Conservation (phyloP, 768 basidiomycete species). For the Pulveroboletus sp. region DNA sequence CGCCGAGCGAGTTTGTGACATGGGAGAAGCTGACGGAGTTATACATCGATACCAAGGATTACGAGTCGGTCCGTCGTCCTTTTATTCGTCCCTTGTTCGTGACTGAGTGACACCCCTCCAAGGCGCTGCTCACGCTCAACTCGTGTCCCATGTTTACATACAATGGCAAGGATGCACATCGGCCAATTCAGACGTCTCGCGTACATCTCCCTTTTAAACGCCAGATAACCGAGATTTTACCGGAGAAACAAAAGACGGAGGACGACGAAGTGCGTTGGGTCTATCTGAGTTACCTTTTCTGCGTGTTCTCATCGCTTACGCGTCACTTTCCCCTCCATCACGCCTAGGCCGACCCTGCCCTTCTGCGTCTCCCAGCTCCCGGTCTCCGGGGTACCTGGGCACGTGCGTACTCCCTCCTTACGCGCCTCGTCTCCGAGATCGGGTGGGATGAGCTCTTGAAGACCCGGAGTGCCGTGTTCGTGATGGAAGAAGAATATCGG, state of each 20-base stretch:
- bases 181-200: constrained; percentile 71
- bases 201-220: constrained; percentile 84
- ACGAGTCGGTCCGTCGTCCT: constrained; percentile 49
- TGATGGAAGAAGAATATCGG: constrained; percentile 99
- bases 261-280: constrained; percentile 66
- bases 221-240: constrained; percentile 85
- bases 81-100: not conserved
- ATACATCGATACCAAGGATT: constrained; percentile 87
- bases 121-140: constrained; percentile 87
- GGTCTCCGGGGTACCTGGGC: constrained; percentile 95
- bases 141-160: constrained; percentile 99
- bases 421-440: constrained; percentile 87
- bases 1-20: constrained; percentile 96
- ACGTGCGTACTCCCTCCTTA: constrained; percentile 85
- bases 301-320: not conserved
- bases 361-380: constrained; percentile 92
- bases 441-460: constrained; percentile 99
- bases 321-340: not conserved
- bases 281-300: not conserved
- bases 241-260: constrained; percentile 73
- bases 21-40: constrained; percentile 98
- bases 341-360: constrained; percentile 81
- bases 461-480: constrained; percentile 91
- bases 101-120: not conserved
- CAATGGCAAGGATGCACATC: constrained; percentile 91